A percentile compares a stretch with the other conserved stretches of the same genome.
Conservation (phyloP, 1,139 yeast genomes). For the Candida sanyaensis region DNA sequence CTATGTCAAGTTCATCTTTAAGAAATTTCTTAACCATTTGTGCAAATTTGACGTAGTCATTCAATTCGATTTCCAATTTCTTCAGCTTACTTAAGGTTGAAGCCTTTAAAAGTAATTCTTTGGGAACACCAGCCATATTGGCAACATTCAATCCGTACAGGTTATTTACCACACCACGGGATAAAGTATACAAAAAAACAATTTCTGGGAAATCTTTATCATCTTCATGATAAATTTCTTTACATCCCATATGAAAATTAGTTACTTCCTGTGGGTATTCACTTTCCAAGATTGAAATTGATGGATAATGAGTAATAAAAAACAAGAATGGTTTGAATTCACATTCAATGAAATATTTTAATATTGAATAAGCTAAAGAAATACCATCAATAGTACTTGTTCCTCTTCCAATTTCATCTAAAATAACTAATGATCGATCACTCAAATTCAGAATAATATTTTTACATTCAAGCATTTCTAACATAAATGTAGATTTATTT, state of each 20-base stretch:
- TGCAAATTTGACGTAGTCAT: constrained; percentile 10
- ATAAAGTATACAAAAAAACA: constrained; percentile 64
- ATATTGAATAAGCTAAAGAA: constrained; percentile 77
- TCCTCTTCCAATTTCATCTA: constrained; percentile 89
- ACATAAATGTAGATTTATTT: constrained; percentile 77
- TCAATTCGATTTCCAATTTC: constrained; percentile 31
- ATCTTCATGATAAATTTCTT: constrained; percentile 38
- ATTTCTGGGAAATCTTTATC: constrained; percentile 40
- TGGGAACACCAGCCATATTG: constrained; percentile 62
- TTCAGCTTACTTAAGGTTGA: constrained; percentile 42
- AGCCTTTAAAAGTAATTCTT: constrained; percentile 52
- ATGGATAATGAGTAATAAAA: constrained; percentile 90
- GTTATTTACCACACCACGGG: constrained; percentile 58
- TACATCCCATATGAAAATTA: constrained; percentile 77
- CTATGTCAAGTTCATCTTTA: constrained; percentile 6
- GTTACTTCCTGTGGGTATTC: constrained; percentile 41
- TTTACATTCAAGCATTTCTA: constrained; percentile 68
- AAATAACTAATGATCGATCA: constrained; percentile 55
- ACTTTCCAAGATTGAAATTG: constrained; percentile 55
- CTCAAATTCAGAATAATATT: constrained; percentile 51
- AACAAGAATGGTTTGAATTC: constrained; percentile 56
- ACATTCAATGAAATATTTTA: constrained; percentile 58
- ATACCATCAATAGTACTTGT: constrained; percentile 92
- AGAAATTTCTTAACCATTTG: constrained; percentile 4
- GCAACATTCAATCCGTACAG: constrained; percentile 85